Percentiles rank a stretch among this genome's conserved stretches.
phyloP scores from a whole-genome alignment of 257 asterid species.

The Solanum sitiens region DNA sequence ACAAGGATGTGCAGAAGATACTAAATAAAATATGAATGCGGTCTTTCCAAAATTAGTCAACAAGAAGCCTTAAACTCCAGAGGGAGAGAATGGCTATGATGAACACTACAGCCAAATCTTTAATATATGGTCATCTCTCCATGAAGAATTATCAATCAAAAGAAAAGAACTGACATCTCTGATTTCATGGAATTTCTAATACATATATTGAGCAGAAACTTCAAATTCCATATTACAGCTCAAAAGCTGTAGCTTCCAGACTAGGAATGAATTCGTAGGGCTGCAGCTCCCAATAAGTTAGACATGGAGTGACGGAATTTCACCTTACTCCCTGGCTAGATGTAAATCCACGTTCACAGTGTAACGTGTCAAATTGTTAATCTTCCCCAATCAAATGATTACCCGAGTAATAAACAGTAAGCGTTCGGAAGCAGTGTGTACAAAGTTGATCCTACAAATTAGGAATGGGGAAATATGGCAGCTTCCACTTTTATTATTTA shows the following conservation, averaged over 20 bases:
- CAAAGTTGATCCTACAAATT: background rate
- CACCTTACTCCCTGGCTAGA: background rate
- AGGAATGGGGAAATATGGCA: background rate
- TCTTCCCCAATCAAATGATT: background rate
- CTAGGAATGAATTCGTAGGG: background rate
- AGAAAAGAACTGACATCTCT: background rate
- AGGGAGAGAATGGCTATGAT: background rate
- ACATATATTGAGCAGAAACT: background rate
- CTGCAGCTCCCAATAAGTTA: background rate
- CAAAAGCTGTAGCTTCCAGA: background rate
- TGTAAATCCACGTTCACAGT: background rate
- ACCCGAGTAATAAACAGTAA: background rate
- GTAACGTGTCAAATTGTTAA: background rate
- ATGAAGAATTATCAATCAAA: background rate
- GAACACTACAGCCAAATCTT: background rate
- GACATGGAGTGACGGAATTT: background rate
- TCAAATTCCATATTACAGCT: background rate
- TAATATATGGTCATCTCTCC: background rate
- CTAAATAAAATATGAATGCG: background rate
- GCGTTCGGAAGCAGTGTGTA: background rate
- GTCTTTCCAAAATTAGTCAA: background rate
- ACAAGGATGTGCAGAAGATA: background rate
- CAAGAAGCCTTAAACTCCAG: background rate
- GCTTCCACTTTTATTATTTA: background rate
- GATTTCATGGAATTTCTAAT: background rate